Base-by-base conservation (phyloP, 2,329 filamentous ascomycete species). In the Clarireedia monteithiana region DNA sequence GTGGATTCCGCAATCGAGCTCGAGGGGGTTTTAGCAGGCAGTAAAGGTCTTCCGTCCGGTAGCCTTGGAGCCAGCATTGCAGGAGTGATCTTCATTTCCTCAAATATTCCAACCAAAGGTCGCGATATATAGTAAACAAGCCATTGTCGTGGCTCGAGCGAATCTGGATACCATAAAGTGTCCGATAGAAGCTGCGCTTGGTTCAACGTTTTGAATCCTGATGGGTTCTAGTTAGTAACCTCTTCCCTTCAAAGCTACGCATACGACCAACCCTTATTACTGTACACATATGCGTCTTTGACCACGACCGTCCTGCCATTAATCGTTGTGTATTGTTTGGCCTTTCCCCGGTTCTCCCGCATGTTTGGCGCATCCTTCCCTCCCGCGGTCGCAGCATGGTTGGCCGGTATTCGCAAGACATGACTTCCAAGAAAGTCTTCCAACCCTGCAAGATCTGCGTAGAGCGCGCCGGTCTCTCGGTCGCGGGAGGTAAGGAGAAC, bases 391-490 rank as follows among this genome's bases (percentile, higher is more conserved):
- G 72, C 71, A 55, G 73, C 73, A 57, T 77, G 73, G 57, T 75
- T 75, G 52, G 74, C 75, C 44, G 89, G 86, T 63, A 96, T 84
- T 65, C 91, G 89, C 68, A 99, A 79, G 57, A 97, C 91, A 87
- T 99, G 94, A 77, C 94, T 97, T 61, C 85, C 90, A 57, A 99
- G 81, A 71, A 99, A 97, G 66, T 99, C 94, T 71, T 99, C 94
- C 56, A 89, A 91, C 59, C 83, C 82, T 67, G 92, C 85, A 63
- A 95, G 81, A 69, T 97, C 92, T 65, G 84, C 77, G 72, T 91
- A 87, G 57, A 81, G 76, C 62, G 83, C 78, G 71, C 88, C 88
- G 64, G 86, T 88, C 72, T 97, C 94, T 70, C 85, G 83, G 73
- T 99, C 94, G 76, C 88, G 88, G 70, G 84, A 86, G 68, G 87